phyloP scores from a whole-genome alignment of 495 filamentous ascomycete genomes.

The Xylaria cubensis region DNA sequence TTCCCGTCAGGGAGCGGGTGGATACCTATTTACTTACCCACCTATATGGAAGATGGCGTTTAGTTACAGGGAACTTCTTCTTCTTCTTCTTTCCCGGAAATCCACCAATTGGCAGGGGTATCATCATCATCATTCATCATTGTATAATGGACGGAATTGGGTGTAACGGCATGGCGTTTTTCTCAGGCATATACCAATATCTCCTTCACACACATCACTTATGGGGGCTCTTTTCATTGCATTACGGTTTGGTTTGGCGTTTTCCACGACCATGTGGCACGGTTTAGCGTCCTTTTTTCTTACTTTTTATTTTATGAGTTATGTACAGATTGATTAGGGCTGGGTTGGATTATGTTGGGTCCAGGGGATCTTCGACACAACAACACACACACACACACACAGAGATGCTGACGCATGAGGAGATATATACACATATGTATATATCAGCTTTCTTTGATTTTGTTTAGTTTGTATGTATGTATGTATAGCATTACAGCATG shows the following conservation, averaged over 20 bases:
- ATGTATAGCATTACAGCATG: neutral
- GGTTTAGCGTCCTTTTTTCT: neutral
- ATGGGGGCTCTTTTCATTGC: neutral
- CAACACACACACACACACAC: neutral
- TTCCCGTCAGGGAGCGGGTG: neutral
- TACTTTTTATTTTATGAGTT: neutral
- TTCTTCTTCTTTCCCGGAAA: too few relatives aligned
- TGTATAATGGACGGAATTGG: neutral
- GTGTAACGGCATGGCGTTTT: conserved; percentile 8
- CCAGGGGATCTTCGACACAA: neutral
- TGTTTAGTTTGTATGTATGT: neutral
- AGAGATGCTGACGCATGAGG: neutral
- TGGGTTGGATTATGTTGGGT: neutral
- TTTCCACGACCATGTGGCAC: neutral
- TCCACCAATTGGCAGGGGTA: neutral
- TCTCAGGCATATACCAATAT: conserved; percentile 23
- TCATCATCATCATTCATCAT: neutral
- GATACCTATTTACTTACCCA: neutral
- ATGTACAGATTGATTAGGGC: neutral
- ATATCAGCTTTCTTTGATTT: neutral
- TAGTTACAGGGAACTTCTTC: too few relatives aligned
- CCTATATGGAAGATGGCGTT: neutral
- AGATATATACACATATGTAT: neutral
- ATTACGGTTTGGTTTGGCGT: neutral
- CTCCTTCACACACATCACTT: conserved; percentile 1